Percentiles rank a stretch among this genome's conserved stretches.
Evolutionary conservation across 2,329 filamentous ascomycete species (phyloP).

Genomic region (Aureobasidium sp.): DNA sequence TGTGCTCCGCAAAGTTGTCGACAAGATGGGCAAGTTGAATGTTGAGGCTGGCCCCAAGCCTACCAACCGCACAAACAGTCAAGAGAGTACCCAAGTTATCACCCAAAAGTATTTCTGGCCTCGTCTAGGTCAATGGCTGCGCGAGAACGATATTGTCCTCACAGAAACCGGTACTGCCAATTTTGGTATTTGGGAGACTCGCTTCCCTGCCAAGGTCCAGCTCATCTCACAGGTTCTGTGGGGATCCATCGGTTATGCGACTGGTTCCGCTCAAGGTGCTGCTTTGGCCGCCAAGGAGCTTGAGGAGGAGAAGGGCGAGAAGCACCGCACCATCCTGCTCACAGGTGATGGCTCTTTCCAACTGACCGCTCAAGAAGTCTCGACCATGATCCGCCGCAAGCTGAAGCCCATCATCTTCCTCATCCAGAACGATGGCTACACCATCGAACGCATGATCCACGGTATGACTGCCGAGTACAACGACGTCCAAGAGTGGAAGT

Average conservation of each 20-base stretch:
- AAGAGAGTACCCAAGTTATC: slow-evolving; percentile 15
- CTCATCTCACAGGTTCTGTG: slow-evolving; percentile 47
- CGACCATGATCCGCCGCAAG: slow-evolving; percentile 49
- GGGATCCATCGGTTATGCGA: slow-evolving; percentile 28
- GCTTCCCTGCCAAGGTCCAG: slow-evolving; percentile 47
- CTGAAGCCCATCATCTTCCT: slow-evolving; percentile 35
- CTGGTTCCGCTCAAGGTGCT: slow-evolving; percentile 23
- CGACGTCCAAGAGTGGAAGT: slow-evolving; percentile 70
- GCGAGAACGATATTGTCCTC: slow-evolving; percentile 23
- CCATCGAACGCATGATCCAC: slow-evolving; percentile 42
- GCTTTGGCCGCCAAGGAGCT: slow-evolving; percentile 23
- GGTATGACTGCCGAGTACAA: slow-evolving; percentile 56
- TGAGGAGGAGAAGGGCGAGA: slow-evolving; percentile 25
- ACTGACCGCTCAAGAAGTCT: slow-evolving; percentile 57
- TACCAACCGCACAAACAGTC: slow-evolving; percentile 22
- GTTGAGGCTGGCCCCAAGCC: slow-evolving; percentile 43
- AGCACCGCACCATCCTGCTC: slow-evolving; percentile 57
- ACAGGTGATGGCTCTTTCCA: slow-evolving; percentile 84
- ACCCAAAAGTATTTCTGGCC: slow-evolving; percentile 24
- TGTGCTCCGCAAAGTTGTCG: slow-evolving; percentile 64
- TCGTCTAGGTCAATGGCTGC: slow-evolving; percentile 20
- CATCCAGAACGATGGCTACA: slow-evolving; percentile 43
- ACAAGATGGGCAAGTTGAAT: slow-evolving; percentile 52
- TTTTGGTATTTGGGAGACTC: slow-evolving; percentile 47
- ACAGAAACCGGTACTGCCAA: slow-evolving; percentile 30